These are phyloP conservation scores for Micromonas pusilla DNA, from an alignment of 139 green algal genomes.

Conservation along the genomic window DNA sequence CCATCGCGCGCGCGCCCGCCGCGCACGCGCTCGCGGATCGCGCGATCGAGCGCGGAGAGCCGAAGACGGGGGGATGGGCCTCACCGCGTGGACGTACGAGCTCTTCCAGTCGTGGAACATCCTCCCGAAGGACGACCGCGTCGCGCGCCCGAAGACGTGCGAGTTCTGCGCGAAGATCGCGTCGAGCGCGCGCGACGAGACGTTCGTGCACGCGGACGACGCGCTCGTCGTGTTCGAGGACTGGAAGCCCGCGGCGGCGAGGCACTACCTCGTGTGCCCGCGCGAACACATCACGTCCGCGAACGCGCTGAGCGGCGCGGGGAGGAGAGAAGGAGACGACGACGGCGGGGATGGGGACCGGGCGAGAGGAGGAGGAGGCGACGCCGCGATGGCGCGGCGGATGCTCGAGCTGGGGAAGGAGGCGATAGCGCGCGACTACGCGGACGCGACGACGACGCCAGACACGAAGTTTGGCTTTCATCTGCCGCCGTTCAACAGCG, in stretches of 20 bases:
- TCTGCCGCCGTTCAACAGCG: conserved; percentile 42
- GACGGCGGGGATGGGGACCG: too few species aligned
- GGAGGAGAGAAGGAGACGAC: too few species aligned
- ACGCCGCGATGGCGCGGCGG: conserved; percentile 30
- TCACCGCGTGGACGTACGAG: neutral
- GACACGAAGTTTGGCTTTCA: conserved; percentile 45
- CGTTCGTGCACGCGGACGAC: conserved; percentile 27
- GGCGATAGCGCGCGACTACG: neutral
- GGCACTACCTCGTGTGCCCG: conserved; percentile 38
- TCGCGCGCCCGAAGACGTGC: neutral
- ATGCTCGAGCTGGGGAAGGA: neutral
- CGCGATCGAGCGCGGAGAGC: neutral
- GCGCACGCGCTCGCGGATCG: too few species aligned
- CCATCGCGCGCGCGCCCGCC: too few species aligned
- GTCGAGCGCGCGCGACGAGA: neutral
- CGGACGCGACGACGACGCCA: neutral
- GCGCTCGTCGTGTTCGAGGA: conserved; percentile 35
- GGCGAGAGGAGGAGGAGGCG: too few species aligned
- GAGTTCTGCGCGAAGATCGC: neutral
- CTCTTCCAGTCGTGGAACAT: neutral
- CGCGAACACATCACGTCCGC: conserved; percentile 31
- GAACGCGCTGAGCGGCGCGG: neutral
- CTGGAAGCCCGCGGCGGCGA: conserved; percentile 19
- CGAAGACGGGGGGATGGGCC: neutral
- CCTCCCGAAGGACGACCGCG: neutral